These are phyloP conservation scores for Dactylis glomerata DNA, from an alignment of 176 grass and related monocot genomes.

Conservation along the genomic window DNA sequence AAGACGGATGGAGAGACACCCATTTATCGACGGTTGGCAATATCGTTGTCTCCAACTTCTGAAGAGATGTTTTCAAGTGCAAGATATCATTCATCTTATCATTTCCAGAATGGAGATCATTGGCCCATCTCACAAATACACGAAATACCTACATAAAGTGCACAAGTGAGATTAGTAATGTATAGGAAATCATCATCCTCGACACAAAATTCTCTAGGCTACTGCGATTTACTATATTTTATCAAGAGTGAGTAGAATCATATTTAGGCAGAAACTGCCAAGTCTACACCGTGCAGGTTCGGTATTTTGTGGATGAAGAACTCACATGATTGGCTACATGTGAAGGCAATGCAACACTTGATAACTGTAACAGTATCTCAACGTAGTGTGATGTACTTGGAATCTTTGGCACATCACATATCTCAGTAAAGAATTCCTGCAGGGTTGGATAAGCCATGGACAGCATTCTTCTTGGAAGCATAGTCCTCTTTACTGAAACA, in stretches of 20 bases:
- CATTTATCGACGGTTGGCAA: slow-evolving; percentile 81
- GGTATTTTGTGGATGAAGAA: slow-evolving; percentile 13
- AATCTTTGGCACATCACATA: slow-evolving; percentile 53
- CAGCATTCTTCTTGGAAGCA: slow-evolving; percentile 49
- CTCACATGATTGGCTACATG: slow-evolving; percentile 64
- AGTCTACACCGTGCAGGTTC: not conserved
- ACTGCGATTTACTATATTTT: not conserved
- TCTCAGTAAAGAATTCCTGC: slow-evolving; percentile 65
- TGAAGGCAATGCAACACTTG: slow-evolving; percentile 59
- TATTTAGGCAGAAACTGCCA: slow-evolving; percentile 15
- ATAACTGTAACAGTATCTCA: slow-evolving; percentile 65
- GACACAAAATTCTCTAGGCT: not conserved
- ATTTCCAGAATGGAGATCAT: slow-evolving; percentile 57
- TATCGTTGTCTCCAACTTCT: slow-evolving; percentile 65
- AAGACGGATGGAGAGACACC: slow-evolving; percentile 84
- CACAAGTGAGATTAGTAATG: slow-evolving; percentile 2
- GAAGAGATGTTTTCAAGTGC: slow-evolving; percentile 70
- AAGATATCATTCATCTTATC: slow-evolving; percentile 48
- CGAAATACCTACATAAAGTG: slow-evolving; percentile 50
- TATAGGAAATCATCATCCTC: not conserved
- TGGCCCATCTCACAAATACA: slow-evolving; percentile 74
- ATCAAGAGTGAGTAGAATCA: not conserved
- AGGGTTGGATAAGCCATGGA: slow-evolving; percentile 63
- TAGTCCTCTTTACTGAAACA: slow-evolving; percentile 28
- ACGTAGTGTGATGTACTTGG: slow-evolving; percentile 54